A percentile compares a stretch with the other conserved stretches of the same genome.
Evolutionary conservation across 2,329 filamentous ascomycete species (phyloP).

Genomic region (Aschersonia sp.): DNA sequence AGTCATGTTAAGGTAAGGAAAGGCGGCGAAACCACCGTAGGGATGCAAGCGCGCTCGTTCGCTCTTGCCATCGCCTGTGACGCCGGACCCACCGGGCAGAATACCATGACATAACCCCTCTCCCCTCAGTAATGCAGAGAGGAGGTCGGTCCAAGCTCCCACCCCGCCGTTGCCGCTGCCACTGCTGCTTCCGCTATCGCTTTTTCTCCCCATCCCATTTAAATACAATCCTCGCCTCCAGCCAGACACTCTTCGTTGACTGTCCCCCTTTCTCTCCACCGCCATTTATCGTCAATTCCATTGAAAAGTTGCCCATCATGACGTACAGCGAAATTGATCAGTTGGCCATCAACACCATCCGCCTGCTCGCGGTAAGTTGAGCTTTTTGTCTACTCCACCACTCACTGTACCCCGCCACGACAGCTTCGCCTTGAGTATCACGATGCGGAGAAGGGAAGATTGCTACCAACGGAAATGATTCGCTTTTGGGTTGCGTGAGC

Average conservation of each 20-base stretch:
- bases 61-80: conserved; percentile 1
- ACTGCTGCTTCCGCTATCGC: conserved; percentile 10
- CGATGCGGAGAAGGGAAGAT: background rate
- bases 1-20: background rate
- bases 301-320: conserved; percentile 46
- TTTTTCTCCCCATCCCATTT: conserved; percentile 8
- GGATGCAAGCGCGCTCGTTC: background rate
- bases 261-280: conserved; percentile 6
- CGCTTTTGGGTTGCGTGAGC: background rate
- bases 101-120: conserved; percentile 18
- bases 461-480: too few relatives aligned
- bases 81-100: conserved; percentile 4
- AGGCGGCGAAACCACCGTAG: background rate
- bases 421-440: background rate
- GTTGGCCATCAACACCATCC: conserved; percentile 96
- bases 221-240: conserved; percentile 10
- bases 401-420: conserved; percentile 14
- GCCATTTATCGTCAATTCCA: conserved; percentile 6
- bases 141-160: conserved; percentile 1
- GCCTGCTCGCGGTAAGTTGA: conserved; percentile 75
- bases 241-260: conserved; percentile 7
- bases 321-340: conserved; percentile 76
- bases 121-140: conserved; percentile 1
- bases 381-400: conserved; percentile 15
- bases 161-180: conserved; percentile 4